phyloP scores from a whole-genome alignment of 2,329 filamentous ascomycete species.

The Tolypocladium ophioglossoides region DNA sequence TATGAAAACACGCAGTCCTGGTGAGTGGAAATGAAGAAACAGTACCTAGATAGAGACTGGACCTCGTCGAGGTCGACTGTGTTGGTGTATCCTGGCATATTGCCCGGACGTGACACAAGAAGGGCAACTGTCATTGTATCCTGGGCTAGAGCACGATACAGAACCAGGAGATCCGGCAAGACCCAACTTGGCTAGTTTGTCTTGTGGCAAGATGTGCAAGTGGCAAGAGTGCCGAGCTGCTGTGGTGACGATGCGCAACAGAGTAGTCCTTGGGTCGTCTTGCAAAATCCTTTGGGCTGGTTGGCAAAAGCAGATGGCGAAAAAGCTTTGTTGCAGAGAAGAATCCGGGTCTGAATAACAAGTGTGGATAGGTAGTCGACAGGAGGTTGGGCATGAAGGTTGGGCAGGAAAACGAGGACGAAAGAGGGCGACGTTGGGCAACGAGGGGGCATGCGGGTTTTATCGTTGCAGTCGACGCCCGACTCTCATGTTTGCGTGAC shows the following conservation, averaged over 20 bases:
- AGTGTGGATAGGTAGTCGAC: constrained; percentile 12
- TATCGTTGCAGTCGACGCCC: constrained; percentile 26
- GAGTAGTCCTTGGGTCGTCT: constrained; percentile 14
- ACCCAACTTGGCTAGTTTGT: constrained; percentile 13
- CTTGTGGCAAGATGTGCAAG: constrained; percentile 11
- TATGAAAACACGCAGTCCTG: constrained; percentile 31
- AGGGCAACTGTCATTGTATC: constrained; percentile 39
- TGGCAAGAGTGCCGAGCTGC: constrained; percentile 13
- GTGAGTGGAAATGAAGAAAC: constrained; percentile 34
- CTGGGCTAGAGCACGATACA: constrained; percentile 18
- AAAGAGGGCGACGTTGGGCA: constrained; percentile 23
- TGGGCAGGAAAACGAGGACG: constrained; percentile 25
- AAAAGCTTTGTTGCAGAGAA: constrained; percentile 3
- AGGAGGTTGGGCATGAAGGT: constrained; percentile 27
- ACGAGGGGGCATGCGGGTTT: constrained; percentile 39
- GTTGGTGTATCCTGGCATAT: constrained; percentile 44
- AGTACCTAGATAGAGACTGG: constrained; percentile 52
- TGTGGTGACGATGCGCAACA: constrained; percentile 17
- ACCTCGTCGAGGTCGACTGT: constrained; percentile 47
- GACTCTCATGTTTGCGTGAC: constrained; percentile 7
- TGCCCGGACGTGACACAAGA: constrained; percentile 34
- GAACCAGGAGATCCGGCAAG: constrained; percentile 16
- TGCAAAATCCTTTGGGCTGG: constrained; percentile 5
- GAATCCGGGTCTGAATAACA: constrained; percentile 4
- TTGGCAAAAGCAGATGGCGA: constrained; percentile 11